Conservation (phyloP, 306 rosid species). For the Glycine soja region DNA sequence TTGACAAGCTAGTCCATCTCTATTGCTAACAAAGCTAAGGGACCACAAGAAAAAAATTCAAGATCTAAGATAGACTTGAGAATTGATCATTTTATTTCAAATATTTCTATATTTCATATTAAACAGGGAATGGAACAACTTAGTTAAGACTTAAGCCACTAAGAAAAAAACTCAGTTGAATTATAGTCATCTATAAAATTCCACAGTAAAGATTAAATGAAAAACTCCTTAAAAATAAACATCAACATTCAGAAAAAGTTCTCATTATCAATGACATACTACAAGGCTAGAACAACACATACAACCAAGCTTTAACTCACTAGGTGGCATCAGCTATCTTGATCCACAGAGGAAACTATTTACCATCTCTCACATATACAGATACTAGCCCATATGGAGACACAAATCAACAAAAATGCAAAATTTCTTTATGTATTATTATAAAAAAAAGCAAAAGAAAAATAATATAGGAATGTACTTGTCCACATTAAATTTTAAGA, state of each 20-base stretch:
- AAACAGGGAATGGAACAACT: neutral
- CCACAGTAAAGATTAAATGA: neutral
- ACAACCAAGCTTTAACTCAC: neutral
- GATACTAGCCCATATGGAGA: neutral
- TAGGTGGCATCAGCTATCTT: neutral
- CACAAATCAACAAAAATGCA: conserved; percentile 1
- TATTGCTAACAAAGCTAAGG: conserved; percentile 9
- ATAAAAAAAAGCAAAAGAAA: neutral
- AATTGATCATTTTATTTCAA: conserved; percentile 5
- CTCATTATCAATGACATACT: neutral
- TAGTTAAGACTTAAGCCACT: neutral
- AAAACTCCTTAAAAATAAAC: neutral
- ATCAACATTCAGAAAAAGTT: conserved; percentile 8
- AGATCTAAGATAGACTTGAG: neutral
- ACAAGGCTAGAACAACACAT: conserved; percentile 18
- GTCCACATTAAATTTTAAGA: conserved; percentile 3
- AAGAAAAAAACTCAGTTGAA: neutral
- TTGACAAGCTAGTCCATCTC: conserved; percentile 24
- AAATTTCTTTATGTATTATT: neutral
- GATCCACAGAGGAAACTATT: neutral
- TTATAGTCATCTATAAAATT: neutral
- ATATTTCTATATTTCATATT: neutral
- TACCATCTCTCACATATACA: neutral
- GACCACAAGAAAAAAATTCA: conserved; percentile 21
- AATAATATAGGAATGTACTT: neutral